Evolutionary conservation across 2,329 filamentous ascomycete species (phyloP).

Genomic region (Aspergillus fijiensis): DNA sequence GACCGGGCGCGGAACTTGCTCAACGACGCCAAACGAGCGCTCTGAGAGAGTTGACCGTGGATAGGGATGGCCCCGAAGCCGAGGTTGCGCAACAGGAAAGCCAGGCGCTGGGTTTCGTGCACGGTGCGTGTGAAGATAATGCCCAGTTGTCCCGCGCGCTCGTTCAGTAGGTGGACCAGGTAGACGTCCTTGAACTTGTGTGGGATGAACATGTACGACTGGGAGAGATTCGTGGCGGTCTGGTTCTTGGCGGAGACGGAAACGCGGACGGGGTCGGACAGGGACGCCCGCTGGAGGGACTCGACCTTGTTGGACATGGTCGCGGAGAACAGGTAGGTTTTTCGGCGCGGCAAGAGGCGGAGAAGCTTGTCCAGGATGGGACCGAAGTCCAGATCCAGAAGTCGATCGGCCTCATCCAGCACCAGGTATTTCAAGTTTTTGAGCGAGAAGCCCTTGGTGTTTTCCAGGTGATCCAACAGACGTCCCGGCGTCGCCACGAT

Average conservation of each 20-base stretch:
- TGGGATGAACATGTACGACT: slow-evolving; percentile 83
- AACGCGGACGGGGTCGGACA: slow-evolving; percentile 80
- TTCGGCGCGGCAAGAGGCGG: slow-evolving; percentile 73
- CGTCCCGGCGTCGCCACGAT: slow-evolving; percentile 89
- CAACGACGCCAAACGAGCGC: slow-evolving; percentile 78
- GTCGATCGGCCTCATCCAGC: slow-evolving; percentile 89
- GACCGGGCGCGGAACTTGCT: slow-evolving; percentile 82
- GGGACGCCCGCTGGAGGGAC: slow-evolving; percentile 81
- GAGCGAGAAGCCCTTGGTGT: slow-evolving; percentile 92
- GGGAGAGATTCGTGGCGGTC: slow-evolving; percentile 83
- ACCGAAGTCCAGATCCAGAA: slow-evolving; percentile 92
- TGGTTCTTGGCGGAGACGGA: slow-evolving; percentile 84
- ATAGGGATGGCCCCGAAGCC: slow-evolving; percentile 90
- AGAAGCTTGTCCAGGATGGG: slow-evolving; percentile 90
- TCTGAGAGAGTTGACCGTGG: slow-evolving; percentile 88
- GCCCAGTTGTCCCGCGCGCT: slow-evolving; percentile 78
- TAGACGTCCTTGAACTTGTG: slow-evolving; percentile 87
- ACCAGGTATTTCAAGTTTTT: slow-evolving; percentile 81
- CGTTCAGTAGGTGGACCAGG: slow-evolving; percentile 80
- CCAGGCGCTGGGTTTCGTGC: slow-evolving; percentile 81
- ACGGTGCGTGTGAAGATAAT: slow-evolving; percentile 94
- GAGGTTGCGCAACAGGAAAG: slow-evolving; percentile 77
- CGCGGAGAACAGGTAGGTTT: slow-evolving; percentile 88
- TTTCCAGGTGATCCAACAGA: slow-evolving; percentile 87
- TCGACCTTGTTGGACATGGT: slow-evolving; percentile 95